Conservation (phyloP, 805 yeast species). For the Sungouiozyma ichnusensis region DNA sequence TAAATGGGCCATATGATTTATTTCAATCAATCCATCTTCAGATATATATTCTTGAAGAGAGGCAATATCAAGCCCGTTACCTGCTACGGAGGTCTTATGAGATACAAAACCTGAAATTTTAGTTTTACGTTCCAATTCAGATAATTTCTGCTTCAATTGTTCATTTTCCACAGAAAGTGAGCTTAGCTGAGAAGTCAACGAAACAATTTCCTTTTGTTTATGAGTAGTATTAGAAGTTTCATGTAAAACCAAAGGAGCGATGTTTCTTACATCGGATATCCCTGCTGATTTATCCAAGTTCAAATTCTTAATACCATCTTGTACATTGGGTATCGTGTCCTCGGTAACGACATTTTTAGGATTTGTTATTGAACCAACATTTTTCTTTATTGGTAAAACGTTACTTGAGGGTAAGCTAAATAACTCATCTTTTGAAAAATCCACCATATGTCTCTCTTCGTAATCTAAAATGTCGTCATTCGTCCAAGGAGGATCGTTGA, state of each 20-base stretch:
- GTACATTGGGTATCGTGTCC: no score
- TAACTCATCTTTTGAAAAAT: background rate
- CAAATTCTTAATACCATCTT: background rate
- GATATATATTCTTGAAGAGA: conserved; percentile 7
- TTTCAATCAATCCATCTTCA: conserved; percentile 14
- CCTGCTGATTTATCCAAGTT: background rate
- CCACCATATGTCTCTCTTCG: background rate
- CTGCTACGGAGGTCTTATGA: background rate
- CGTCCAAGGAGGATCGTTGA: background rate
- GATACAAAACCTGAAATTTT: conserved; percentile 7
- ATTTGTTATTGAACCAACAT: background rate
- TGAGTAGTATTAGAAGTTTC: background rate
- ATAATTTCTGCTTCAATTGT: conserved; percentile 29
- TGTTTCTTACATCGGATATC: no score
- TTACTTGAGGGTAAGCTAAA: background rate
- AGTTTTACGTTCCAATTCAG: conserved; percentile 40
- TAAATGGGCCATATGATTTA: background rate
- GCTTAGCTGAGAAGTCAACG: conserved; percentile 18
- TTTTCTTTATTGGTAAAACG: background rate
- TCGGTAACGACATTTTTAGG: no score
- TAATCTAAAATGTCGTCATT: background rate
- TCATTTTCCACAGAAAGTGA: conserved; percentile 26
- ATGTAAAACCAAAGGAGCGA: background rate
- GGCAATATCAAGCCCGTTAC: background rate
- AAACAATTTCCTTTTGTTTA: conserved; percentile 17